These are phyloP conservation scores for Ophiosphaerella narmari DNA, from an alignment of 2,329 filamentous ascomycete species.

Conservation along the genomic window DNA sequence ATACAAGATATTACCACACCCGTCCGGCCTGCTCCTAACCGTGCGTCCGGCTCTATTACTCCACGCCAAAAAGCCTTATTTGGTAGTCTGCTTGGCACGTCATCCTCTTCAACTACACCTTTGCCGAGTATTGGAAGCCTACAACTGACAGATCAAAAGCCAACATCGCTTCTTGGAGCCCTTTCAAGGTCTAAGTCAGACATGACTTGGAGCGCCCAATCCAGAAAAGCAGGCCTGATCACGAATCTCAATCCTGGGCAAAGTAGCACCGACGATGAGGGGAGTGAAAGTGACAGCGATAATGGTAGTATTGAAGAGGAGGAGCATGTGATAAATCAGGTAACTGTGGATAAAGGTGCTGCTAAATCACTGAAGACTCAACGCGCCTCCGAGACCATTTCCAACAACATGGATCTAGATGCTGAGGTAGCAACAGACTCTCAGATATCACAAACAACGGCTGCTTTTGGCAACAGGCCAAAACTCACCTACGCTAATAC, in stretches of 20 bases:
- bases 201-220: slow-evolving; percentile 27
- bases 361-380: not conserved
- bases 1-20: slow-evolving; percentile 32
- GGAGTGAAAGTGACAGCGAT: slow-evolving; percentile 31
- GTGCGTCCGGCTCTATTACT: slow-evolving; percentile 38
- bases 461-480: slow-evolving; percentile 33
- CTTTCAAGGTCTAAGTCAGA: slow-evolving; percentile 41
- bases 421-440: slow-evolving; percentile 21
- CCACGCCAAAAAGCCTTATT: slow-evolving; percentile 44
- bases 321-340: not conserved
- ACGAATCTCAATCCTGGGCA: slow-evolving; percentile 36
- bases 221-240: slow-evolving; percentile 36
- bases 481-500: slow-evolving; percentile 64
- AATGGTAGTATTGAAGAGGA: slow-evolving; percentile 9
- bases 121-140: slow-evolving; percentile 40
- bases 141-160: slow-evolving; percentile 34
- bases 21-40: slow-evolving; percentile 11
- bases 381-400: not conserved
- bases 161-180: slow-evolving; percentile 21
- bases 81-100: slow-evolving; percentile 37
- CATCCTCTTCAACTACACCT: slow-evolving; percentile 29
- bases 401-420: slow-evolving; percentile 29
- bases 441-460: slow-evolving; percentile 31
- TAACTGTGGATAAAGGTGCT: not conserved
- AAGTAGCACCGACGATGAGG: slow-evolving; percentile 30